Evolutionary conservation across 257 asterid species (phyloP), one percentile per base, ranked within the genome.

Genomic region (Haberlea rhodopensis): DNA sequence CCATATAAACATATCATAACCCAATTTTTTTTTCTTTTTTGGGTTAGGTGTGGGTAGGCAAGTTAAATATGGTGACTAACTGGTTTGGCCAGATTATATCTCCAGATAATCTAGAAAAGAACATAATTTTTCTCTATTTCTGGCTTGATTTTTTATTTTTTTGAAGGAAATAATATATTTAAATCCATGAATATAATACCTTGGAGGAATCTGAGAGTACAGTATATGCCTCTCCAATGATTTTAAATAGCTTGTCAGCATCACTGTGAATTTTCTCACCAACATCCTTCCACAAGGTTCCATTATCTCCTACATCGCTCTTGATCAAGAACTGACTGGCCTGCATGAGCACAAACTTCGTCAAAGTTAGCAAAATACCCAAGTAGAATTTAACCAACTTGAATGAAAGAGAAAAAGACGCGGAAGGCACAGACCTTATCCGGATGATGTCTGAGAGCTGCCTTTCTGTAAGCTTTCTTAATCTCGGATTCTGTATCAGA

Each of bases 371-470:
- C 23, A 31, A 31, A 60, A 70, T 23, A 32, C 64, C 25, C 40
- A 64, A 43, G 46, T 57, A 48, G 56, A 43, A 25, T 63, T 37
- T 48, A 54, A 72, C 45, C 45, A 29, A 37, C 18, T 29, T 5
- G 67, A 62, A 57, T 13, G 7, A n/a, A n/a, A 8, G 48, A 70
- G 60, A 73, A 51, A 31, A 70, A 9, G 29, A 51, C 40, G 27
- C 19, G 51, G 5, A 34, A 9, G 10, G n/a, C 45, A 34, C 9
- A 67, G 18, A 94, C 99, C 97, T 94, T 94, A 85, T 94, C 97
- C 6, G 99, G 99, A 67, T 94, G 99, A 76, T 90, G 95, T 72
- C 76, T 86, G 62, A 94, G 91, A 74, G 99, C 99, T 66, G 99
- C 99, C 86, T 84, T 94, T 63, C 94, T 67, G 71, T 94, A 94